Conservation (phyloP, 352 stramenopile species). For the Pythium periplocum region DNA sequence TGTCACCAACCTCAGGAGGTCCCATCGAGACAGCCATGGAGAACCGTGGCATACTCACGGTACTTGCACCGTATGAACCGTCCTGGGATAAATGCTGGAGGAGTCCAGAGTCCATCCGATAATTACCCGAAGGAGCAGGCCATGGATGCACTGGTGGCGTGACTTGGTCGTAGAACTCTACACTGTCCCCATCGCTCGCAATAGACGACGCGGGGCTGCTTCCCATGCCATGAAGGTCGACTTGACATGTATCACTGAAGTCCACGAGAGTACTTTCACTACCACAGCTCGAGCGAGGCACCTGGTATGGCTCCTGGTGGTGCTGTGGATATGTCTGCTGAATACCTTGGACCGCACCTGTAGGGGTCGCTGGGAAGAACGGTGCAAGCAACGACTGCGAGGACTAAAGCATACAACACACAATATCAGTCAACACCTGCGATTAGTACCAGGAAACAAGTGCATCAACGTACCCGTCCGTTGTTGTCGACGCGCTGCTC, state of each 20-base stretch:
- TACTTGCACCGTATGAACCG: too few relatives aligned
- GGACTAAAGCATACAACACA: too few relatives aligned
- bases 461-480: slow-evolving; percentile 2
- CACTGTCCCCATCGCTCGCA: slow-evolving; percentile 7
- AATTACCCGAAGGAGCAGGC: background rate
- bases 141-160: slow-evolving; percentile 11
- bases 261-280: slow-evolving; percentile 18
- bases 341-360: too few relatives aligned
- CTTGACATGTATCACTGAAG: slow-evolving; percentile 1
- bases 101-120: too few relatives aligned
- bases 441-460: too few relatives aligned
- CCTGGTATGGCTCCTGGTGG: slow-evolving; percentile 2
- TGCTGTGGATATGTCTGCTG: background rate
- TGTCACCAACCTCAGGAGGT: slow-evolving; percentile 43
- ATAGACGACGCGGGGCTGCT: slow-evolving; percentile 7
- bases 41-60: slow-evolving; percentile 12
- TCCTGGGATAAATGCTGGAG: too few relatives aligned
- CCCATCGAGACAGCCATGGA: slow-evolving; percentile 33
- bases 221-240: slow-evolving; percentile 5
- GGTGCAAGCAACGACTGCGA: too few relatives aligned
- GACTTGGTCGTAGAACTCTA: slow-evolving; percentile 9
- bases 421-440: too few relatives aligned
- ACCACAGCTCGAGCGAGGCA: slow-evolving; percentile 10
- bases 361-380: too few relatives aligned
- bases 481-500: slow-evolving; percentile 50